phyloP scores from a whole-genome alignment of 2,329 filamentous ascomycete genomes.

The Didymosphaeria variabile region DNA sequence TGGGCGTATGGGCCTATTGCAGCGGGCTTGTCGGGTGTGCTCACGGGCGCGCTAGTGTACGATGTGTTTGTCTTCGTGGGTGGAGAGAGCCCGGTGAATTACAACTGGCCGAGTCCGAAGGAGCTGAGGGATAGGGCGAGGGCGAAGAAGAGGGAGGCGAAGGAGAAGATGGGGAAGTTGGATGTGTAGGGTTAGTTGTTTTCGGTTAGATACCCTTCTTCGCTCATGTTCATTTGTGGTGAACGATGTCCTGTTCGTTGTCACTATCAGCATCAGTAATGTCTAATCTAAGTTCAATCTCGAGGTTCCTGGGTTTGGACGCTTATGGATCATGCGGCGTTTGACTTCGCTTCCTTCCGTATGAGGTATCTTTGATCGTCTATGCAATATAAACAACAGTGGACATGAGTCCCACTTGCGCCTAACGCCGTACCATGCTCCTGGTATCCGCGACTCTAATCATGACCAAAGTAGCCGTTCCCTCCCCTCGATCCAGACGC shows the following conservation, averaged over 20 bases:
- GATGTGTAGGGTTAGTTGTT: neutral
- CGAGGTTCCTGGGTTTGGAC: no score
- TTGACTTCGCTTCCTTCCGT: neutral
- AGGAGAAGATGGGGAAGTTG: constrained; percentile 27
- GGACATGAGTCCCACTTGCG: constrained; percentile 2
- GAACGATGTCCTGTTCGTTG: no score
- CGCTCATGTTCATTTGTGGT: no score
- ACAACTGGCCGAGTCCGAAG: constrained; percentile 36
- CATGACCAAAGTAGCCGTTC: neutral
- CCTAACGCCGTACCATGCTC: constrained; percentile 23
- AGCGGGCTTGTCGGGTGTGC: constrained; percentile 34
- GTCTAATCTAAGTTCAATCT: no score
- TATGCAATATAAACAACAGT: constrained; percentile 11
- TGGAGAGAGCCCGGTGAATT: constrained; percentile 42
- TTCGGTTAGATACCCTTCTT: no score
- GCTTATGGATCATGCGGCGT: neutral
- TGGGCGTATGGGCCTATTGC: constrained; percentile 42
- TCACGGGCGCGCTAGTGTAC: constrained; percentile 41
- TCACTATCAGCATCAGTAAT: no score
- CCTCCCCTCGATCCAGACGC: neutral
- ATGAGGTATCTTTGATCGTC: constrained; percentile 6
- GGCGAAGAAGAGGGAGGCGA: constrained; percentile 27
- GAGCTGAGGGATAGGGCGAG: constrained; percentile 32
- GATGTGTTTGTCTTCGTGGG: constrained; percentile 44
- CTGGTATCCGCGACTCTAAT: neutral